phyloP scores from a whole-genome alignment of 306 rosid genomes.

The Cajanus cajan region DNA sequence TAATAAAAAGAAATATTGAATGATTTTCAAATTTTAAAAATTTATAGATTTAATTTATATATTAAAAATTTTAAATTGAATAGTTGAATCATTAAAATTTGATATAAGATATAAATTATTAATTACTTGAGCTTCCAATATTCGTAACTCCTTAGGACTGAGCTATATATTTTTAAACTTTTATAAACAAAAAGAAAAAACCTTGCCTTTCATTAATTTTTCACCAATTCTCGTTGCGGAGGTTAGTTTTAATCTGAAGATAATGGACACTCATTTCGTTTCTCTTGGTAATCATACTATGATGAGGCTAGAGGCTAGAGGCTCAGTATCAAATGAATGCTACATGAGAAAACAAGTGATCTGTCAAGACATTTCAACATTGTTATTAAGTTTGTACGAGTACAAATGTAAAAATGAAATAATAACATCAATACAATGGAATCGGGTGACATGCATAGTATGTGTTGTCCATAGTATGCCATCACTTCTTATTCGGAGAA shows the following conservation, averaged over 20 bases:
- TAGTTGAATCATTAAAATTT: no score
- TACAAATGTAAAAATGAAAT: background rate
- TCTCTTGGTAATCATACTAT: background rate
- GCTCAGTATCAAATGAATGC: background rate
- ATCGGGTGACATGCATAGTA: background rate
- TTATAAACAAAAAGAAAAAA: background rate
- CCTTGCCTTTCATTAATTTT: background rate
- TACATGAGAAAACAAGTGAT: background rate
- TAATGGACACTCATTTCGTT: background rate
- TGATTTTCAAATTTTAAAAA: no score
- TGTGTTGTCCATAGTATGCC: background rate
- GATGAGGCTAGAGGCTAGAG: background rate
- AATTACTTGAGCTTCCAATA: background rate
- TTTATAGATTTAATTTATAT: no score
- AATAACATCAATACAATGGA: background rate
- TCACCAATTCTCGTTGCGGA: background rate
- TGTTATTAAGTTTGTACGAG: background rate
- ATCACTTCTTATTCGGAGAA: constrained; percentile 1
- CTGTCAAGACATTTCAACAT: background rate
- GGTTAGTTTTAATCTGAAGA: background rate
- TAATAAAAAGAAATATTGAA: no score
- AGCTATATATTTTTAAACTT: background rate
- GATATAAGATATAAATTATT: no score
- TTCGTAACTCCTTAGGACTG: background rate
- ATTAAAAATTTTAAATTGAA: no score